Conservation (phyloP, 2,329 filamentous ascomycete genomes). For the Diaporthe aspalathi region DNA sequence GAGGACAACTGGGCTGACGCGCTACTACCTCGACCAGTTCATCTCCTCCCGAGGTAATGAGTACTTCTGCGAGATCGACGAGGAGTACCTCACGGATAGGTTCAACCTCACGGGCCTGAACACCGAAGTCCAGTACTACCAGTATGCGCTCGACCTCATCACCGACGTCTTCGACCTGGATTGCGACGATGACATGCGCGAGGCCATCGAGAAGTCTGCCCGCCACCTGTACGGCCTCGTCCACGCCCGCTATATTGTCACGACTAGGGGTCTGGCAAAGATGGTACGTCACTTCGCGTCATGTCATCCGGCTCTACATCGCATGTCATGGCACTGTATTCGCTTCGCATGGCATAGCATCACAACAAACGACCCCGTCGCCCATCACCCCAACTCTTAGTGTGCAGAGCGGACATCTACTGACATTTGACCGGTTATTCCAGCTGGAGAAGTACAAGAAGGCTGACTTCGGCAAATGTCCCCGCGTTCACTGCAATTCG, state of each 20-base stretch:
- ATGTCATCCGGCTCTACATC: not conserved
- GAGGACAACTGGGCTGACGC: slow-evolving; percentile 29
- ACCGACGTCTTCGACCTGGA: slow-evolving; percentile 99
- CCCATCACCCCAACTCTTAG: not conserved
- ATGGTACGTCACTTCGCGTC: slow-evolving; percentile 75
- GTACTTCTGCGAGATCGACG: slow-evolving; percentile 99
- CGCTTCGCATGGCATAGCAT: not conserved
- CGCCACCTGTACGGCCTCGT: slow-evolving; percentile 95
- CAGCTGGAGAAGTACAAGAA: slow-evolving; percentile 99
- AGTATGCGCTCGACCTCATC: slow-evolving; percentile 96
- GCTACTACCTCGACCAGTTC: slow-evolving; percentile 71
- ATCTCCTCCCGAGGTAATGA: slow-evolving; percentile 98
- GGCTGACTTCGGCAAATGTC: slow-evolving; percentile 97
- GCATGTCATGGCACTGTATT: not conserved
- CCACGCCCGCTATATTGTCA: slow-evolving; percentile 96
- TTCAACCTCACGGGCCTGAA: slow-evolving; percentile 98
- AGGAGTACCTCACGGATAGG: slow-evolving; percentile 96
- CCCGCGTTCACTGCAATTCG: slow-evolving; percentile 92
- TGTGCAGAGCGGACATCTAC: not conserved
- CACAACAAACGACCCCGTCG: not conserved
- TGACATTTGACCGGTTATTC: slow-evolving; percentile 25
- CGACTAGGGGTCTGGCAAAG: slow-evolving; percentile 90
- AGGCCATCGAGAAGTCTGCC: slow-evolving; percentile 97
- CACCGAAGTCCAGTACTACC: slow-evolving; percentile 98
- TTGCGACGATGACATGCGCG: slow-evolving; percentile 97